These are phyloP conservation scores for Pyrenopolyporus hunteri DNA, from an alignment of 495 filamentous ascomycete genomes.

Conservation along the genomic window DNA sequence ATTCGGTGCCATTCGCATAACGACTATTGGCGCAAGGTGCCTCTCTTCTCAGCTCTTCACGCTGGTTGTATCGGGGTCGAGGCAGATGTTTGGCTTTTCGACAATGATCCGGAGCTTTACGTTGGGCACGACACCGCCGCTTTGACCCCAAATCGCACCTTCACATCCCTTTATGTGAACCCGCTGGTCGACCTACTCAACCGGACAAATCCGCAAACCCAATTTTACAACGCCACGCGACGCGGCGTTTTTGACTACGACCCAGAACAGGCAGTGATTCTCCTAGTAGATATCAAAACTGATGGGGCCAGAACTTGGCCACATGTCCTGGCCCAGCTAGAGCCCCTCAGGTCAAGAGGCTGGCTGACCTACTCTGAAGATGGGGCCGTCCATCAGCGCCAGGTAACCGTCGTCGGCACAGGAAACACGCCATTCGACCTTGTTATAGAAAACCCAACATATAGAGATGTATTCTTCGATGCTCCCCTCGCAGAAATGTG, in stretches of 20 bases:
- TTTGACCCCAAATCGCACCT: constrained; percentile 62
- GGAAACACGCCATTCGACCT: constrained; percentile 75
- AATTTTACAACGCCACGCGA: constrained; percentile 49
- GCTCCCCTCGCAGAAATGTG: constrained; percentile 61
- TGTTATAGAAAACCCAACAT: constrained; percentile 53
- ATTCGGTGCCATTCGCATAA: constrained; percentile 83
- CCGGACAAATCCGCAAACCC: constrained; percentile 56
- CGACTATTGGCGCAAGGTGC: constrained; percentile 85
- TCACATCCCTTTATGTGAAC: constrained; percentile 68
- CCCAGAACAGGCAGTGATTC: constrained; percentile 65
- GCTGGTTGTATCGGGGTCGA: constrained; percentile 78
- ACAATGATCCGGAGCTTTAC: constrained; percentile 61
- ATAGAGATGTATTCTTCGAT: constrained; percentile 72
- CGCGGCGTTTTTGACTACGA: constrained; percentile 68
- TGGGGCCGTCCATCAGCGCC: constrained; percentile 56
- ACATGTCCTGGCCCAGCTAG: constrained; percentile 63
- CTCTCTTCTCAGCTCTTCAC: constrained; percentile 67
- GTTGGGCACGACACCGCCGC: constrained; percentile 64
- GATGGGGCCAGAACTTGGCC: constrained; percentile 56
- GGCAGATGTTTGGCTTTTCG: constrained; percentile 86
- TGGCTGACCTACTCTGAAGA: constrained; percentile 66
- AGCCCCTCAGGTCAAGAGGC: constrained; percentile 65
- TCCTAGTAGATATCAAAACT: constrained; percentile 78
- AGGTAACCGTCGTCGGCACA: constrained; percentile 79
- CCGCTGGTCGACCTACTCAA: constrained; percentile 65